Percentiles rank a stretch among this genome's conserved stretches.
phyloP scores from a whole-genome alignment of 1,284 basidiomycete genomes.

The Ustilago trichophora region DNA sequence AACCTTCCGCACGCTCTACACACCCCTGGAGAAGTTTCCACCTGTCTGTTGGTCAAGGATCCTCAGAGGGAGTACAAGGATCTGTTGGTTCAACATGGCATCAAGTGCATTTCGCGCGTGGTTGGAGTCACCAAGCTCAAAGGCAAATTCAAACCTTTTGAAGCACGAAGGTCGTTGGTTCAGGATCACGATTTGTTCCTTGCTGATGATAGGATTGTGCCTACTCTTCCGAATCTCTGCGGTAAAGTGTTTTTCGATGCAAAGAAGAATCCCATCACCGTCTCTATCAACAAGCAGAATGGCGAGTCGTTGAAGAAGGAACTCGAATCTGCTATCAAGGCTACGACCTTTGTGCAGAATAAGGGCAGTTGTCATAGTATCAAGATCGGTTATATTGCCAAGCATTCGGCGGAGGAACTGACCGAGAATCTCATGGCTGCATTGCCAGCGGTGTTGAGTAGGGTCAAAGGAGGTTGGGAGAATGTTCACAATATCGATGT shows the following conservation, averaged over 20 bases:
- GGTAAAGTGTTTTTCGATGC: constrained; percentile 91
- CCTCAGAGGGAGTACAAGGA: constrained; percentile 97
- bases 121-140: constrained; percentile 75
- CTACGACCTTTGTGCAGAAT: constrained; percentile 85
- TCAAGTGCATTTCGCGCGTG: constrained; percentile 90
- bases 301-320: constrained; percentile 79
- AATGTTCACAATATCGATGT: constrained; percentile 89
- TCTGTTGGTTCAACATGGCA: constrained; percentile 77
- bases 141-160: constrained; percentile 73
- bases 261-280: constrained; percentile 95
- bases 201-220: constrained; percentile 87
- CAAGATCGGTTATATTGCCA: constrained; percentile 78
- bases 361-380: constrained; percentile 70
- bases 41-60: constrained; percentile 93
- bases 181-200: constrained; percentile 91
- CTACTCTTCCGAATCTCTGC: constrained; percentile 84
- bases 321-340: constrained; percentile 86
- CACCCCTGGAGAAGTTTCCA: constrained; percentile 78
- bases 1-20: constrained; percentile 75
- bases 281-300: constrained; percentile 77
- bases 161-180: constrained; percentile 83
- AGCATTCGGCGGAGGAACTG: constrained; percentile 78
- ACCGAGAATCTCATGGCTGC: constrained; percentile 81
- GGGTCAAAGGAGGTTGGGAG: constrained; percentile 82
- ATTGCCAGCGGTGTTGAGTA: constrained; percentile 77